These are phyloP conservation scores for Aureobasidium sp. DNA, from an alignment of 2,329 filamentous ascomycete species.

Conservation along the genomic window DNA sequence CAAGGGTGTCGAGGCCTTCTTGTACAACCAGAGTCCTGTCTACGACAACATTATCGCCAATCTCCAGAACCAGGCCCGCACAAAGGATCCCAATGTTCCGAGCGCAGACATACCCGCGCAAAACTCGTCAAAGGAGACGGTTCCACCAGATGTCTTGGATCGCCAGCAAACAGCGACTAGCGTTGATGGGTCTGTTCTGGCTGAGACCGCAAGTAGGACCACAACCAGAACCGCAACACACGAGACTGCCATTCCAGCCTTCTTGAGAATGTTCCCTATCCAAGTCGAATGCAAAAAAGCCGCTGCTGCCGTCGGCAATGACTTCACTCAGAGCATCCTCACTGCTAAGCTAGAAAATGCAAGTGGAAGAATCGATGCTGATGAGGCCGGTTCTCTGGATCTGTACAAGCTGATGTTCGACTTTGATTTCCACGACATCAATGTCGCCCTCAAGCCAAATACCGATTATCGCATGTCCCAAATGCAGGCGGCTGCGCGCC, in stretches of 20 bases:
- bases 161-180: constrained; percentile 1
- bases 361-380: constrained; percentile 70
- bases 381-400: constrained; percentile 54
- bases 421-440: constrained; percentile 69
- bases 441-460: constrained; percentile 88
- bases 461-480: constrained; percentile 73
- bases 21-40: constrained; percentile 89
- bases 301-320: constrained; percentile 86
- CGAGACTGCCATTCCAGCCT: constrained; percentile 39
- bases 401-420: constrained; percentile 81
- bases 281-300: constrained; percentile 75
- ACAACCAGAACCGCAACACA: constrained; percentile 11
- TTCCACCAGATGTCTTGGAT: background rate
- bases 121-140: background rate
- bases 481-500: constrained; percentile 41
- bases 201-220: background rate
- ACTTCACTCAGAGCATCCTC: constrained; percentile 77
- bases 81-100: background rate
- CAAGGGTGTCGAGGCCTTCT: constrained; percentile 85
- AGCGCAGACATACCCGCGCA: background rate
- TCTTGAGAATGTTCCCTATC: constrained; percentile 73
- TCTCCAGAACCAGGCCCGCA: constrained; percentile 4
- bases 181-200: background rate
- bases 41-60: constrained; percentile 64
- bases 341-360: constrained; percentile 72